Evolutionary conservation across 192 early-diverging fungal genomes (phyloP).

Genomic region (Coemansia sp.): DNA sequence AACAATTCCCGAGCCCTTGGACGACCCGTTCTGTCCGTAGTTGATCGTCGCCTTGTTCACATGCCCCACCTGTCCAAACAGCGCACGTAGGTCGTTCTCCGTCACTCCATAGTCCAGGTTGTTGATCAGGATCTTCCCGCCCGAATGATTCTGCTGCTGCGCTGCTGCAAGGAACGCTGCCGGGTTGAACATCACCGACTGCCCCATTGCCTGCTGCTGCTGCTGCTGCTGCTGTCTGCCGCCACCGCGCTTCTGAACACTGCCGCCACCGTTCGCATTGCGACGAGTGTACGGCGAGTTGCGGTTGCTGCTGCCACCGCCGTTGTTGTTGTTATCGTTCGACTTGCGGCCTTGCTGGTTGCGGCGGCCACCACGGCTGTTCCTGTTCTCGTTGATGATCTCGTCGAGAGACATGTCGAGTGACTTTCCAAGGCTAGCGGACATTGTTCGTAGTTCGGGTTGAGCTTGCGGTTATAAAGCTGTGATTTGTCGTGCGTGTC

Average conservation of each 20-base stretch:
- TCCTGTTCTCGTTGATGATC: slow-evolving; percentile 42
- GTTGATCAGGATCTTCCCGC: slow-evolving; percentile 44
- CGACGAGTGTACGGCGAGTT: slow-evolving; percentile 47
- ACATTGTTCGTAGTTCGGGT: slow-evolving; percentile 18
- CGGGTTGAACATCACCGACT: slow-evolving; percentile 47
- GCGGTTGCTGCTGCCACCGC: slow-evolving; percentile 17
- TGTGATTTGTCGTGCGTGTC: neutral
- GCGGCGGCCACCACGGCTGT: slow-evolving; percentile 26
- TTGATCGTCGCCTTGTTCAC: slow-evolving; percentile 29
- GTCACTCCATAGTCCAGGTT: slow-evolving; percentile 53
- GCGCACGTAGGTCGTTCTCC: slow-evolving; percentile 38
- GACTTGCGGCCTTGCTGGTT: slow-evolving; percentile 15
- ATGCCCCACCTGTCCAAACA: slow-evolving; percentile 45
- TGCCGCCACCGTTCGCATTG: slow-evolving; percentile 11
- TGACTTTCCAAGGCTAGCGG: slow-evolving; percentile 51
- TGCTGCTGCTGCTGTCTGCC: slow-evolving; percentile 15
- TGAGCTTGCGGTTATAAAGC: neutral
- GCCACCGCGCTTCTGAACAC: slow-evolving; percentile 36
- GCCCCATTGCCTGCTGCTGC: slow-evolving; percentile 3
- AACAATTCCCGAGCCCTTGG: slow-evolving; percentile 43
- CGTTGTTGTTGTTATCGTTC: slow-evolving; percentile 8
- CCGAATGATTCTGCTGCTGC: slow-evolving; percentile 31
- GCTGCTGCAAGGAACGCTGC: slow-evolving; percentile 30
- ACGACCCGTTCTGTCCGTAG: slow-evolving; percentile 43
- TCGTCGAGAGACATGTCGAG: slow-evolving; percentile 55